Evolutionary conservation across 2,329 filamentous ascomycete species (phyloP).

Genomic region (Camptophora hylomeconis): DNA sequence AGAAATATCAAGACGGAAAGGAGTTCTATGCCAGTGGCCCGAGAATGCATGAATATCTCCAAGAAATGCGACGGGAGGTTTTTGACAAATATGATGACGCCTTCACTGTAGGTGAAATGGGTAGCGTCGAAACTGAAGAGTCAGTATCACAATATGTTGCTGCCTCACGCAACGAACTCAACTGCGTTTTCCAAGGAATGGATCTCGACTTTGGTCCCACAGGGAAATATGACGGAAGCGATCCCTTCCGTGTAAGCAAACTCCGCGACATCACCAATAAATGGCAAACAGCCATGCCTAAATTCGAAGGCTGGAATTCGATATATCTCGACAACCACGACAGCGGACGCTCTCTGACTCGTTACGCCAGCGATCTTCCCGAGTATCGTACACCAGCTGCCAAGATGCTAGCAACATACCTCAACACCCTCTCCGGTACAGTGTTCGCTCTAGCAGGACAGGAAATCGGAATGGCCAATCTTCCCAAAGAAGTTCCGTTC

Average conservation of each 20-base stretch:
- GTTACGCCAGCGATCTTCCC: slow-evolving; percentile 35
- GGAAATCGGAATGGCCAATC: slow-evolving; percentile 47
- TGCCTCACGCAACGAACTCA: slow-evolving; percentile 38
- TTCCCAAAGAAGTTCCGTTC: slow-evolving; percentile 36
- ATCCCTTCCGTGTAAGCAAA: slow-evolving; percentile 34
- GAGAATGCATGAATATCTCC: slow-evolving; percentile 52
- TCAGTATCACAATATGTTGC: slow-evolving; percentile 40
- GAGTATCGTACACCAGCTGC: slow-evolving; percentile 32
- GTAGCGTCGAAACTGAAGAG: slow-evolving; percentile 41
- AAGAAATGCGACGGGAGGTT: slow-evolving; percentile 47
- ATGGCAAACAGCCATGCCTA: slow-evolving; percentile 39
- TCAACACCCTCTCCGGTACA: slow-evolving; percentile 37
- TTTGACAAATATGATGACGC: slow-evolving; percentile 48
- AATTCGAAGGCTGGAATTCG: slow-evolving; percentile 41
- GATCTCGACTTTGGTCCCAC: slow-evolving; percentile 23
- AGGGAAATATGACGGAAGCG: slow-evolving; percentile 3
- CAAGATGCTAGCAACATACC: slow-evolving; percentile 41
- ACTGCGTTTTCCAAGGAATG: slow-evolving; percentile 65
- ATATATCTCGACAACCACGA: slow-evolving; percentile 54
- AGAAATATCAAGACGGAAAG: slow-evolving; percentile 36
- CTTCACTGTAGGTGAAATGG: slow-evolving; percentile 59
- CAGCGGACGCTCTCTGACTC: slow-evolving; percentile 41
- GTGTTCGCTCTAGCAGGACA: slow-evolving; percentile 48
- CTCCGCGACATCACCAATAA: slow-evolving; percentile 31
- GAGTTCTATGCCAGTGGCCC: slow-evolving; percentile 54